Conservation (phyloP, 2,329 filamentous ascomycete species). For the Claviceps monticola region DNA sequence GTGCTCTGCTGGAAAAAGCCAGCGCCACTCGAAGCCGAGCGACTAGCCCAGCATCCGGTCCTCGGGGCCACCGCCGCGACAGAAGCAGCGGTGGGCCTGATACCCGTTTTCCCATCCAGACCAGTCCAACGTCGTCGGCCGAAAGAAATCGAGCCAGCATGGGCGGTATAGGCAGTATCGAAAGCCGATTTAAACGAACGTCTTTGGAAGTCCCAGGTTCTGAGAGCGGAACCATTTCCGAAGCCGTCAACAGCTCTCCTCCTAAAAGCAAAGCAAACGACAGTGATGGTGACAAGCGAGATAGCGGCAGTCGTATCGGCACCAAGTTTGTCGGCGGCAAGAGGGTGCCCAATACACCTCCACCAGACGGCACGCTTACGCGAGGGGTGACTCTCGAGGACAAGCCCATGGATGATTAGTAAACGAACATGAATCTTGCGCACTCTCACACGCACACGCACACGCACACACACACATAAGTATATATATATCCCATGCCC, state of each 20-base stretch:
- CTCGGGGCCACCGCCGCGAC: constrained; percentile 59
- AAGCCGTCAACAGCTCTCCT: constrained; percentile 28
- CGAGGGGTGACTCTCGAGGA: constrained; percentile 39
- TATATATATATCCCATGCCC: not conserved
- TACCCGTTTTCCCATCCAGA: constrained; percentile 74
- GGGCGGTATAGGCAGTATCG: constrained; percentile 30
- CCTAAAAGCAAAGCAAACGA: constrained; percentile 13
- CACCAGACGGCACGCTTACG: constrained; percentile 15
- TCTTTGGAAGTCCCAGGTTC: constrained; percentile 72
- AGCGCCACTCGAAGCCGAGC: constrained; percentile 55
- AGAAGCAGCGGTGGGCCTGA: constrained; percentile 59
- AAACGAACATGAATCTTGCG: constrained; percentile 1
- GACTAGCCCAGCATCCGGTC: constrained; percentile 55
- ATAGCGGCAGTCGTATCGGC: constrained; percentile 40
- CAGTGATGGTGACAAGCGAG: constrained; percentile 40
- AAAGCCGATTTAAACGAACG: constrained; percentile 37
- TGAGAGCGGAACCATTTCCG: constrained; percentile 25
- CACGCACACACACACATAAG: too few relatives aligned
- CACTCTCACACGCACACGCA: too few relatives aligned
- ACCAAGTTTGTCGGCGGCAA: constrained; percentile 36
- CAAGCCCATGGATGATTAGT: constrained; percentile 37
- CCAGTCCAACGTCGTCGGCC: constrained; percentile 41
- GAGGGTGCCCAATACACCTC: constrained; percentile 21
- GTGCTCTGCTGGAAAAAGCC: constrained; percentile 59
- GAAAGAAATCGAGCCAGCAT: constrained; percentile 38